Conservation (phyloP, 208 protist genomes). For the Trypanosoma melophagium region DNA sequence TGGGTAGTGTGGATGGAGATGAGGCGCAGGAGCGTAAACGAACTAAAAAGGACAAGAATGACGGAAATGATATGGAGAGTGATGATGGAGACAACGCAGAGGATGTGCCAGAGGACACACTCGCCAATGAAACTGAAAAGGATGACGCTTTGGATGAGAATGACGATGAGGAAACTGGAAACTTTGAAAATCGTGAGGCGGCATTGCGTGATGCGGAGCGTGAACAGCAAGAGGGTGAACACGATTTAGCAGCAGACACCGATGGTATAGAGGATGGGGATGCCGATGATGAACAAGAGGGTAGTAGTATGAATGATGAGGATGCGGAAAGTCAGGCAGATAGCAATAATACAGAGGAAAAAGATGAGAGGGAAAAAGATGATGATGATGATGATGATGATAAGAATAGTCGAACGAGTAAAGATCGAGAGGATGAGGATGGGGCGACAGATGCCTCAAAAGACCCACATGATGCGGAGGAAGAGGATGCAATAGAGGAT, state of each 20-base stretch:
- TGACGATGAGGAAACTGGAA: slow-evolving; percentile 78
- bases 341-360: slow-evolving; percentile 7
- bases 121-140: slow-evolving; percentile 39
- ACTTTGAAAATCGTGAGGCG: slow-evolving; percentile 85
- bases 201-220: slow-evolving; percentile 77
- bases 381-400: slow-evolving; percentile 35
- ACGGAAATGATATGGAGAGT: slow-evolving; percentile 71
- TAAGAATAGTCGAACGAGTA: slow-evolving; percentile 23
- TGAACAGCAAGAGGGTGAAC: slow-evolving; percentile 52
- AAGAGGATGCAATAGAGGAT: slow-evolving; percentile 28
- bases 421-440: slow-evolving; percentile 26
- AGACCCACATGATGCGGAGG: slow-evolving; percentile 19
- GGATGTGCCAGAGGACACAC: slow-evolving; percentile 83
- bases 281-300: slow-evolving; percentile 26
- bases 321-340: slow-evolving; percentile 37
- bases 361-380: slow-evolving; percentile 26
- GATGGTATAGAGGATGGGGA: slow-evolving; percentile 35
- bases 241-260: slow-evolving; percentile 72
- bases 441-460: slow-evolving; percentile 7
- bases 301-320: slow-evolving; percentile 26
- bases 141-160: slow-evolving; percentile 39
- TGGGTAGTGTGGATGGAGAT: slow-evolving; percentile 88
- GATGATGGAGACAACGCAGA: slow-evolving; percentile 73
- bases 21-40: slow-evolving; percentile 84
- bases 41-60: slow-evolving; percentile 72